These are phyloP conservation scores for Cryptosporidium baileyi DNA, from an alignment of 169 alveolate species.

Conservation along the genomic window DNA sequence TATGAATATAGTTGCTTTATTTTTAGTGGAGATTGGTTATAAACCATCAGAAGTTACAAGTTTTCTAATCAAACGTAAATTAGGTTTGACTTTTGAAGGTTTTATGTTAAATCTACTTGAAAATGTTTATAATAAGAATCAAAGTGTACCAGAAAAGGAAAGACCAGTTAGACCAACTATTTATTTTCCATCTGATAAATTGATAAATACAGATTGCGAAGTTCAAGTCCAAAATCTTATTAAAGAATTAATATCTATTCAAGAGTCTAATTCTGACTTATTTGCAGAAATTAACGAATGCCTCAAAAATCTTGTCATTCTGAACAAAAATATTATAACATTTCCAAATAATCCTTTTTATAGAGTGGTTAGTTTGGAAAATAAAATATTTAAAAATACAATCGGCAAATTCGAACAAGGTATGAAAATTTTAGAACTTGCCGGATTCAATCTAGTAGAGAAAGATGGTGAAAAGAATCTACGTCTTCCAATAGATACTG, in stretches of 20 bases:
- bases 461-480: conserved; percentile 17
- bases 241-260: not conserved
- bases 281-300: not conserved
- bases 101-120: not conserved
- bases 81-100: conserved; percentile 46
- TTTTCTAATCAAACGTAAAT: conserved; percentile 3
- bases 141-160: conserved; percentile 8
- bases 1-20: conserved; percentile 28
- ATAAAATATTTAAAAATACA: conserved; percentile 11
- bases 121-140: not conserved
- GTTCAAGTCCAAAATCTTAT: not conserved
- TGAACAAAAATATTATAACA: conserved; percentile 8
- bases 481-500: conserved; percentile 13
- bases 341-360: conserved; percentile 31
- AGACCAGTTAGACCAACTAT: conserved; percentile 31
- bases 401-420: conserved; percentile 32
- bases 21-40: conserved; percentile 49
- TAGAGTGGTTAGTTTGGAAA: conserved; percentile 8
- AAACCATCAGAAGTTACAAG: conserved; percentile 19
- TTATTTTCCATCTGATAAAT: conserved; percentile 4
- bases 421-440: conserved; percentile 7
- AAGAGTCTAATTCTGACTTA: not conserved
- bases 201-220: not conserved
- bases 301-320: conserved; percentile 5
- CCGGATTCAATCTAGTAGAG: conserved; percentile 30